A percentile compares a stretch with the other conserved stretches of the same genome.
Evolutionary conservation across 2,329 filamentous ascomycete genomes (phyloP).

Genomic region (Penicillium sp.): DNA sequence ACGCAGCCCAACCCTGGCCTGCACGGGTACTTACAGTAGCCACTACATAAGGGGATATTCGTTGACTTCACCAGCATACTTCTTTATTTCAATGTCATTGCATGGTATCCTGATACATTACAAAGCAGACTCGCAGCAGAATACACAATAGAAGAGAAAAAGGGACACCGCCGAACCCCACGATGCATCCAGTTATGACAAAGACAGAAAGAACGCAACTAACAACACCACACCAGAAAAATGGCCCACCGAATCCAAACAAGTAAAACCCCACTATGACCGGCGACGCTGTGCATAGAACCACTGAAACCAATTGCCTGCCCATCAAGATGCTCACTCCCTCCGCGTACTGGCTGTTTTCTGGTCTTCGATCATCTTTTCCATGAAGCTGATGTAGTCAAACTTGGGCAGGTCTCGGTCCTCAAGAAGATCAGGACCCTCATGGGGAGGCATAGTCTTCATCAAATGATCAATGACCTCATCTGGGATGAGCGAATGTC

Average conservation of each 20-base stretch:
- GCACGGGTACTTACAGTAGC: neutral
- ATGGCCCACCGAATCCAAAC: conserved; percentile 21
- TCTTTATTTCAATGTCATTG: conserved; percentile 9
- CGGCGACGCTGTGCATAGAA: conserved; percentile 24
- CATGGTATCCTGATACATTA: conserved; percentile 24
- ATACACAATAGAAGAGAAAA: conserved; percentile 15
- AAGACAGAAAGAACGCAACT: conserved; percentile 8
- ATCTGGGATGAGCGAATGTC: conserved; percentile 92
- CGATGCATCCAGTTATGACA: conserved; percentile 31
- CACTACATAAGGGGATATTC: neutral
- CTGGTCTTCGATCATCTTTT: conserved; percentile 66
- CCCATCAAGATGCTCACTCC: conserved; percentile 20
- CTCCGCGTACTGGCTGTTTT: conserved; percentile 26
- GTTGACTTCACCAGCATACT: neutral
- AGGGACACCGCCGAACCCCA: conserved; percentile 24
- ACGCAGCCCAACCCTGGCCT: neutral
- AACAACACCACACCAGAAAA: conserved; percentile 20
- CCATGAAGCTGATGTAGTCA: conserved; percentile 98
- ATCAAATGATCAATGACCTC: conserved; percentile 94
- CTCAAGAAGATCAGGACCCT: conserved; percentile 80
- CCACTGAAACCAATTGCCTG: conserved; percentile 16
- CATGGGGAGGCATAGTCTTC: conserved; percentile 80
- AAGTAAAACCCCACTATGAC: conserved; percentile 20
- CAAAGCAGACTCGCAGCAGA: conserved; percentile 21
- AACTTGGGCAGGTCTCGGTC: conserved; percentile 85